Conservation (phyloP, 768 basidiomycete species). For the Hygrocybe coccinea region DNA sequence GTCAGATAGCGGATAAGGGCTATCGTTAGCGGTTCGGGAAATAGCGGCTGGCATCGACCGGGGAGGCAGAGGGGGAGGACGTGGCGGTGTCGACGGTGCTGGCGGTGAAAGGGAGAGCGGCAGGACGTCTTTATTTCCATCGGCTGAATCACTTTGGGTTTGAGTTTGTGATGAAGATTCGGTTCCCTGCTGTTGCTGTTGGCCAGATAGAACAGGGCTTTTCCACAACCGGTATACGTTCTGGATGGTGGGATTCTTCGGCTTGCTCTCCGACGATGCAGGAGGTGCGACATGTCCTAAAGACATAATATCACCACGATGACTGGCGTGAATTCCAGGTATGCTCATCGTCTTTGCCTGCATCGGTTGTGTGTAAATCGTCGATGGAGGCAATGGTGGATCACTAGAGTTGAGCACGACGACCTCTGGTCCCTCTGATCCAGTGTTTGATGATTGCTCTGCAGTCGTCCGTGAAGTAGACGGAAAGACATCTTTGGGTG, state of each 20-base stretch:
- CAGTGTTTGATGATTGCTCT: background rate
- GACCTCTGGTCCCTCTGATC: constrained; percentile 7
- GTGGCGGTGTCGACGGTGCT: constrained; percentile 26
- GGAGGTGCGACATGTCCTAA: constrained; percentile 67
- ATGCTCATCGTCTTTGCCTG: constrained; percentile 80
- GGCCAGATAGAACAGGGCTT: constrained; percentile 34
- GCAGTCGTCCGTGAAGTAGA: constrained; percentile 34
- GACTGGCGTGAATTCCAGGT: constrained; percentile 80
- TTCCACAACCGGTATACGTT: constrained; percentile 76
- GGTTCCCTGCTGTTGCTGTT: constrained; percentile 14
- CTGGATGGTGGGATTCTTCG: constrained; percentile 56
- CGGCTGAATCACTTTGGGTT: constrained; percentile 13
- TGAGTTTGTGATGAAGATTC: constrained; percentile 9
- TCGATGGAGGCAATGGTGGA: constrained; percentile 20
- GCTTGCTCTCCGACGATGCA: constrained; percentile 35
- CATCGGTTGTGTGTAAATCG: constrained; percentile 67
- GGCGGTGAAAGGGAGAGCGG: constrained; percentile 17
- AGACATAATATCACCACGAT: constrained; percentile 81
- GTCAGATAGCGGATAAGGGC: constrained; percentile 19
- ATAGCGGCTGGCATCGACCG: constrained; percentile 33
- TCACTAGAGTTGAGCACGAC: background rate
- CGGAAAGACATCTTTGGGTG: constrained; percentile 30
- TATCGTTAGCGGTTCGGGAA: constrained; percentile 23
- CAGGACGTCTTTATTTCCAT: constrained; percentile 26
- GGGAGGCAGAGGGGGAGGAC: constrained; percentile 40